phyloP scores from a whole-genome alignment of 2,329 filamentous ascomycete species.

The Pseudocercospora pini-densiflorae region DNA sequence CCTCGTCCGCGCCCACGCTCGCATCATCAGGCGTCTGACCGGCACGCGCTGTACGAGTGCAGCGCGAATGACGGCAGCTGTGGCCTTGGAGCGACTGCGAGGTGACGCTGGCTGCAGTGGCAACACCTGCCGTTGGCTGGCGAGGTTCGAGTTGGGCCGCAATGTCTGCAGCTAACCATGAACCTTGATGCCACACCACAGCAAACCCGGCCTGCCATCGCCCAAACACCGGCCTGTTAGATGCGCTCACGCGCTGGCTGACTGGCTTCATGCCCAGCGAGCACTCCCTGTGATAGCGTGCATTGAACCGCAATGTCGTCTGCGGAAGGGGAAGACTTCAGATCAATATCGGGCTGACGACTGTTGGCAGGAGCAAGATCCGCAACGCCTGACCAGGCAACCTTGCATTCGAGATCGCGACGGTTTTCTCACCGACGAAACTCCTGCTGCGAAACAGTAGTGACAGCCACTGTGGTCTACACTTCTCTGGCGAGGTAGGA shows the following conservation, averaged over 20 bases:
- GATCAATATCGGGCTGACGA: not conserved
- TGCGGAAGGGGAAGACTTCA: not conserved
- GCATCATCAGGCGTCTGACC: not conserved
- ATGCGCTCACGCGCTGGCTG: conserved; percentile 11
- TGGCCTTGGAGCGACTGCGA: not conserved
- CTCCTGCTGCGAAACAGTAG: not conserved
- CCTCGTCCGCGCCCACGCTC: not conserved
- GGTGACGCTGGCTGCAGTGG: conserved; percentile 13
- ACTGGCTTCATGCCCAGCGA: not conserved
- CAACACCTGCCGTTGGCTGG: conserved; percentile 9
- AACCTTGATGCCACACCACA: conserved; percentile 22
- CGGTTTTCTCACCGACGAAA: not conserved
- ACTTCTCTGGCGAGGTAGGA: not conserved
- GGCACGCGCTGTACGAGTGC: not conserved
- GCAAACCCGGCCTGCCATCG: conserved; percentile 3
- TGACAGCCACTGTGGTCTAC: not conserved
- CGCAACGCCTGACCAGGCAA: not conserved
- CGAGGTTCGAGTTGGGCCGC: conserved; percentile 18
- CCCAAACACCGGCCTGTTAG: conserved; percentile 17
- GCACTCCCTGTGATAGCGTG: not conserved
- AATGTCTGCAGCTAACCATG: conserved; percentile 15
- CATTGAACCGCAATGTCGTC: not conserved
- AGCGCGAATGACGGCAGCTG: not conserved
- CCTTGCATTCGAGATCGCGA: not conserved
- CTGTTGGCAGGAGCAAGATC: not conserved